phyloP scores from a whole-genome alignment of 2,329 filamentous ascomycete species.

The Beauveria bassiana region DNA sequence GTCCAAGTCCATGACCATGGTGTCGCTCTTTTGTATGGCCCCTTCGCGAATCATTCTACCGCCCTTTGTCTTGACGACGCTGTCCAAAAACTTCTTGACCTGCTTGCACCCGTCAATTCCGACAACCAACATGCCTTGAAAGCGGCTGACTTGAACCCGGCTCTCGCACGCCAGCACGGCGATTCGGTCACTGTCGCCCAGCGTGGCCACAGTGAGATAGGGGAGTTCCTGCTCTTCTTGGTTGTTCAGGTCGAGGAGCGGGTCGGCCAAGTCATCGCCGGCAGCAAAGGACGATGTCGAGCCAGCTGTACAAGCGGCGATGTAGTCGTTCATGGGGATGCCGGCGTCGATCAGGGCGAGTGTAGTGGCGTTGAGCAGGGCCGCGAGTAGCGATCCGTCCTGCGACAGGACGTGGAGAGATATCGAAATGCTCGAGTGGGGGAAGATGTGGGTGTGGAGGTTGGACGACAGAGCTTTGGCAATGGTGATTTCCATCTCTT shows the following conservation, averaged over 20 bases:
- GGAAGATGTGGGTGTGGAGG: slow-evolving; percentile 81
- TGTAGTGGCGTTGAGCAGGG: slow-evolving; percentile 83
- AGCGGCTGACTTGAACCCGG: slow-evolving; percentile 67
- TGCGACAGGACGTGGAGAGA: slow-evolving; percentile 81
- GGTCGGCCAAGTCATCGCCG: slow-evolving; percentile 64
- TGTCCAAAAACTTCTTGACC: slow-evolving; percentile 72
- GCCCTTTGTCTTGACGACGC: slow-evolving; percentile 66
- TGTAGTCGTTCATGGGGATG: slow-evolving; percentile 89
- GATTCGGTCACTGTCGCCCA: slow-evolving; percentile 67
- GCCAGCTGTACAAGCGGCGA: slow-evolving; percentile 81
- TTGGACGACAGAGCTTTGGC: slow-evolving; percentile 67
- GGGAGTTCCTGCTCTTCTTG: slow-evolving; percentile 84
- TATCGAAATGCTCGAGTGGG: slow-evolving; percentile 76
- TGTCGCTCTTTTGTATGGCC: slow-evolving; percentile 39
- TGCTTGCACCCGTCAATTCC: slow-evolving; percentile 88
- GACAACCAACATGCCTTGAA: slow-evolving; percentile 90
- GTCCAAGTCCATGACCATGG: slow-evolving; percentile 43
- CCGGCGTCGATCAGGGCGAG: slow-evolving; percentile 91
- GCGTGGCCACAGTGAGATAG: slow-evolving; percentile 76
- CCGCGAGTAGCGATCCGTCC: slow-evolving; percentile 83
- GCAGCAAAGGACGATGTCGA: slow-evolving; percentile 60
- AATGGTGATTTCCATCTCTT: slow-evolving; percentile 75
- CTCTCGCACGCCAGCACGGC: slow-evolving; percentile 80
- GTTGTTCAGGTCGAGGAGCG: slow-evolving; percentile 70
- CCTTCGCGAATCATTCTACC: slow-evolving; percentile 53